phyloP scores from a whole-genome alignment of 2,329 filamentous ascomycete genomes.

The Mollisiaceae sp. region DNA sequence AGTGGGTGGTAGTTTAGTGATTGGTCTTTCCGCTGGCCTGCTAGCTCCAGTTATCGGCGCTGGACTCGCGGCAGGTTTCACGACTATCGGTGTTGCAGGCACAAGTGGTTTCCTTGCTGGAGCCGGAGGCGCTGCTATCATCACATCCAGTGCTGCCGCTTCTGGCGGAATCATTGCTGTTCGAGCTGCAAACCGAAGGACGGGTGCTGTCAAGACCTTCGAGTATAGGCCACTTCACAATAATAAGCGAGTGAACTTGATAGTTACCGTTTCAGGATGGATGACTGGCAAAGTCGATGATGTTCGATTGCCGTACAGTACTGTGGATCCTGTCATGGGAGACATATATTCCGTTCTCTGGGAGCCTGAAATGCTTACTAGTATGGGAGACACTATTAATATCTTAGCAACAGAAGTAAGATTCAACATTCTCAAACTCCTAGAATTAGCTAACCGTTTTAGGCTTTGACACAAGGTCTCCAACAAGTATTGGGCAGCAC shows the following conservation, averaged over 20 bases:
- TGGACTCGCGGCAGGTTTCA: slow-evolving; percentile 91
- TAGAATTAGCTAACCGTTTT: slow-evolving; percentile 36
- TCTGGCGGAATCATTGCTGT: slow-evolving; percentile 87
- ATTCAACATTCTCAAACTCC: neutral
- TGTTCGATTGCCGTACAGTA: slow-evolving; percentile 92
- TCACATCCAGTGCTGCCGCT: slow-evolving; percentile 86
- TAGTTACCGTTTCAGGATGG: slow-evolving; percentile 95
- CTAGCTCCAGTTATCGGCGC: slow-evolving; percentile 93
- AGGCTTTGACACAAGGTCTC: slow-evolving; percentile 93
- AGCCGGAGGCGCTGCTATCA: slow-evolving; percentile 89
- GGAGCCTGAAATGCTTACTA: slow-evolving; percentile 97
- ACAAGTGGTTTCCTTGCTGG: slow-evolving; percentile 90
- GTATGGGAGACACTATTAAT: slow-evolving; percentile 98
- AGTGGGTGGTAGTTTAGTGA: slow-evolving; percentile 92
- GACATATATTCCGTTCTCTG: slow-evolving; percentile 96
- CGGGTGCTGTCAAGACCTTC: slow-evolving; percentile 92
- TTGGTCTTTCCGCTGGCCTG: slow-evolving; percentile 90
- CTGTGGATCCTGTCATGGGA: slow-evolving; percentile 96
- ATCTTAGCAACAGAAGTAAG: slow-evolving; percentile 94
- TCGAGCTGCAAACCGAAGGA: slow-evolving; percentile 83
- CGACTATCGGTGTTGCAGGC: slow-evolving; percentile 89
- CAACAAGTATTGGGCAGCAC: slow-evolving; percentile 95
- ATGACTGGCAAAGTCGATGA: slow-evolving; percentile 98
- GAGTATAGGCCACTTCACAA: slow-evolving; percentile 97
- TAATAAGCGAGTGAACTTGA: slow-evolving; percentile 95